These are phyloP conservation scores for Plasmopara viticola DNA, from an alignment of 352 stramenopile species.

Conservation along the genomic window DNA sequence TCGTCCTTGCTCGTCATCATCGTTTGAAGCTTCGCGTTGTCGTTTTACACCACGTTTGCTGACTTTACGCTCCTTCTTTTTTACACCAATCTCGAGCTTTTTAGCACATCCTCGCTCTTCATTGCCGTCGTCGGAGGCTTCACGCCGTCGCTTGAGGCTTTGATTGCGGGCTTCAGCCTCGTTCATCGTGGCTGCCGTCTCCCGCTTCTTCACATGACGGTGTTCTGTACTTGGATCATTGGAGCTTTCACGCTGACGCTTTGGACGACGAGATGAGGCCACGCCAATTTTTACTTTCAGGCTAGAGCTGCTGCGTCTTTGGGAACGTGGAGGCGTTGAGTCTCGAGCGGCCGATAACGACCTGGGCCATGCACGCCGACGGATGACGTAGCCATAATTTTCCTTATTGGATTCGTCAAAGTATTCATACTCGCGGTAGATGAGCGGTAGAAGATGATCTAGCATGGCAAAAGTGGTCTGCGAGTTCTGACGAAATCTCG, in stretches of 20 bases:
- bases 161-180: constrained; percentile 1
- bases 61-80: constrained; percentile 1
- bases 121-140: constrained; percentile 4
- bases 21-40: constrained; percentile 8
- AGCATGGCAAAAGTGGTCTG: constrained; percentile 18
- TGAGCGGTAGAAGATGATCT: constrained; percentile 35
- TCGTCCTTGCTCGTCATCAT: constrained; percentile 5
- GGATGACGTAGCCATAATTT: constrained; percentile 57
- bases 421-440: constrained; percentile 36
- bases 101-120: constrained; percentile 14
- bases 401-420: constrained; percentile 59
- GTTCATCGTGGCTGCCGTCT: constrained; percentile 5
- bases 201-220: constrained; percentile 14
- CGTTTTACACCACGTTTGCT: constrained; percentile 1
- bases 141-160: constrained; percentile 6
- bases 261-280: constrained; percentile 5
- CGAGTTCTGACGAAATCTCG: constrained; percentile 1
- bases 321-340: constrained; percentile 16
- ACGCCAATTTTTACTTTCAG: constrained; percentile 9
- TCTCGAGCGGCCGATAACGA: constrained; percentile 1
- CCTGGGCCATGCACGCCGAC: constrained; percentile 13
- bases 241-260: constrained; percentile 11
- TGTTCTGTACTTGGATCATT: constrained; percentile 7
- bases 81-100: constrained; percentile 11
- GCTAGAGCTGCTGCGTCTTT: constrained; percentile 13